Evolutionary conservation across 441 rosid genomes (phyloP).

Genomic region (Gossypium schwendimanii): DNA sequence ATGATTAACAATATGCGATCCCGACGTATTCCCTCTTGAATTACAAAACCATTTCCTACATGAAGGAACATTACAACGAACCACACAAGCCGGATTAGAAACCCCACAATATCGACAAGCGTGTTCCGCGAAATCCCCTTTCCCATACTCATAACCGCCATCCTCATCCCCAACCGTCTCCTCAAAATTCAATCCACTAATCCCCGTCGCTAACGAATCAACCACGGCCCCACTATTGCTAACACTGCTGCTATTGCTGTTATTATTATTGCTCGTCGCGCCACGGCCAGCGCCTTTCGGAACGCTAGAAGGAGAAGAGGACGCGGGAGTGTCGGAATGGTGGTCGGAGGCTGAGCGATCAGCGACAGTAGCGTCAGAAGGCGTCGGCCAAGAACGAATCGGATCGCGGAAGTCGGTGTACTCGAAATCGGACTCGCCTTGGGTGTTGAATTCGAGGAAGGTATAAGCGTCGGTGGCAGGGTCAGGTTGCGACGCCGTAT

Average conservation of each 20-base stretch:
- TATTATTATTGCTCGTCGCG: constrained; percentile 28
- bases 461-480: constrained; percentile 76
- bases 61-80: constrained; percentile 91
- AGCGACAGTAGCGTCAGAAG: constrained; percentile 61
- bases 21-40: constrained; percentile 98
- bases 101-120: constrained; percentile 97
- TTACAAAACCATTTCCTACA: constrained; percentile 99
- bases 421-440: constrained; percentile 92
- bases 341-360: constrained; percentile 30
- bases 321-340: constrained; percentile 32
- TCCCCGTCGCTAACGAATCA: constrained; percentile 69
- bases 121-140: constrained; percentile 83
- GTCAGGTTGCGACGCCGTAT: constrained; percentile 94
- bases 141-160: constrained; percentile 62
- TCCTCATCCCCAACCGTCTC: constrained; percentile 78
- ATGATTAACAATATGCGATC: constrained; percentile 98
- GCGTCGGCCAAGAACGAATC: constrained; percentile 69
- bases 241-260: neutral
- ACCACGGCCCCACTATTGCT: constrained; percentile 29
- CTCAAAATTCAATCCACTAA: constrained; percentile 85
- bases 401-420: constrained; percentile 80
- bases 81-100: constrained; percentile 96
- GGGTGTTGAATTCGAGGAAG: constrained; percentile 91
- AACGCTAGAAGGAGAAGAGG: constrained; percentile 33
- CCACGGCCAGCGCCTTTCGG: constrained; percentile 32